A percentile compares a stretch with the other conserved stretches of the same genome.
These are phyloP conservation scores for Kodamaea nitidulidarum DNA, from an alignment of 805 yeast species.

Conservation along the genomic window DNA sequence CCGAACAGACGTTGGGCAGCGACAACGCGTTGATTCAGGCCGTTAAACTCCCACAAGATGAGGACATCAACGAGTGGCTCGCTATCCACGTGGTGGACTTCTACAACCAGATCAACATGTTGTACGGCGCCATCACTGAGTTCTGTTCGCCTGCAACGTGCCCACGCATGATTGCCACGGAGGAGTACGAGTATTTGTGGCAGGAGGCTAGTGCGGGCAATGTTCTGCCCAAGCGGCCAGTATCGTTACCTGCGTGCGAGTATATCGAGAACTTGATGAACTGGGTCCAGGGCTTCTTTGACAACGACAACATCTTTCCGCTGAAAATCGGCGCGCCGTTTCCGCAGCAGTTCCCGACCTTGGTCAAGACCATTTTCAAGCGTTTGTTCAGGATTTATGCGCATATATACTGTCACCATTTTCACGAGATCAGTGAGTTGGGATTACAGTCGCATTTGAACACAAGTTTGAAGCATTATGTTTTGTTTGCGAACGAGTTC, in stretches of 20 bases:
- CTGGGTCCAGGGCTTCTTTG: conserved; percentile 92
- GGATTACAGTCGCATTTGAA: conserved; percentile 90
- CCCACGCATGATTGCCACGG: conserved; percentile 97
- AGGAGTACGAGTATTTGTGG: conserved; percentile 96
- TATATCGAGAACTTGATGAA: conserved; percentile 90
- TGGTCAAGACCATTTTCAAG: conserved; percentile 83
- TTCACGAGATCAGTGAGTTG: conserved; percentile 88
- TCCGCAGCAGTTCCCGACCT: conserved; percentile 73
- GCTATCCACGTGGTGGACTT: conserved; percentile 98
- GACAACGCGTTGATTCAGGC: conserved; percentile 90
- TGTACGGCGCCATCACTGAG: conserved; percentile 92
- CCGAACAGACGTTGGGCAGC: conserved; percentile 92
- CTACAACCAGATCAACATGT: conserved; percentile 93
- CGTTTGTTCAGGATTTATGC: conserved; percentile 93
- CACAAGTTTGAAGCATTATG: conserved; percentile 91
- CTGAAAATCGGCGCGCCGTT: conserved; percentile 88
- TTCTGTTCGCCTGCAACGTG: conserved; percentile 94
- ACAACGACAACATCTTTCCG: conserved; percentile 88
- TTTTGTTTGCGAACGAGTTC: conserved; percentile 82
- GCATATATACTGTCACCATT: conserved; percentile 96
- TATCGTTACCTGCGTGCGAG: conserved; percentile 89
- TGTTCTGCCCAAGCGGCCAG: conserved; percentile 58
- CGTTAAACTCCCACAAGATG: conserved; percentile 89
- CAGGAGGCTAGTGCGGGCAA: conserved; percentile 55
- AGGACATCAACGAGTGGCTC: conserved; percentile 88